Base-by-base conservation (phyloP, 495 filamentous ascomycete genomes). In the Neurospora hispaniola region DNA sequence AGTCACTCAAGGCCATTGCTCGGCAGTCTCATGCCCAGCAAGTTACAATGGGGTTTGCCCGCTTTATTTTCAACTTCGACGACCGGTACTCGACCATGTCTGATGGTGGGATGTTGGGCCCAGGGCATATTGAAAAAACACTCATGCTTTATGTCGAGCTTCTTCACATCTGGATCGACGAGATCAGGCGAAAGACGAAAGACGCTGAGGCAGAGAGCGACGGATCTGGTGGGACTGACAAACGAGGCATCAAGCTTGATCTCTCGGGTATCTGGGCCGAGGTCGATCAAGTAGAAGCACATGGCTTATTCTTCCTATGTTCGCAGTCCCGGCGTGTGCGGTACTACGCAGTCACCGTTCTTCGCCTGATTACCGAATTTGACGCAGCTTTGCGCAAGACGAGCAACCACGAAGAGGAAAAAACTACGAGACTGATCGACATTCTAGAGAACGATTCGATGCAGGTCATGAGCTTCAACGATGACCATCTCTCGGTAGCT, bases 21-120 rank as follows among this genome's bases (percentile, higher is more conserved):
- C 88, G 93, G 20, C 94, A 99, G 79, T 92, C 90, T 9, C 92
- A 97, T 82, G 95, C 96, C 2, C 94, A 98, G 76, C 93, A 94
- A 80, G 95, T 99, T 31, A 98, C 95, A 3, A 96, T 97, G 78
- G 94, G 96, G 5, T 99, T 98, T 83, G 92, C 94, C 18, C 85
- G 94, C 46, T 99, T 98, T 76, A 98, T 99, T 42, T 98, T 99
- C 84, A 96, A 93, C 71, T 98, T 98, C 78, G 96, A 99, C 81
- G 93, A 95, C 75, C 90, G 93, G 39, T 98, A 98, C 81, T 93
- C 94, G 1, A 98, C 96, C 27, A 97, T 97, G 92, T 97, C 94
- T 10, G 96, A 98, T 77, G 94, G 97, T 59, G 96, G 96, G 4
- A 94, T 99, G 93, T 88, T 99, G 35, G 96, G 96, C 7, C 90